Percentiles rank a stretch among this genome's conserved stretches.
These are phyloP conservation scores for Cephalotrichum gorgonifer DNA, from an alignment of 2,329 filamentous ascomycete species.

Conservation along the genomic window DNA sequence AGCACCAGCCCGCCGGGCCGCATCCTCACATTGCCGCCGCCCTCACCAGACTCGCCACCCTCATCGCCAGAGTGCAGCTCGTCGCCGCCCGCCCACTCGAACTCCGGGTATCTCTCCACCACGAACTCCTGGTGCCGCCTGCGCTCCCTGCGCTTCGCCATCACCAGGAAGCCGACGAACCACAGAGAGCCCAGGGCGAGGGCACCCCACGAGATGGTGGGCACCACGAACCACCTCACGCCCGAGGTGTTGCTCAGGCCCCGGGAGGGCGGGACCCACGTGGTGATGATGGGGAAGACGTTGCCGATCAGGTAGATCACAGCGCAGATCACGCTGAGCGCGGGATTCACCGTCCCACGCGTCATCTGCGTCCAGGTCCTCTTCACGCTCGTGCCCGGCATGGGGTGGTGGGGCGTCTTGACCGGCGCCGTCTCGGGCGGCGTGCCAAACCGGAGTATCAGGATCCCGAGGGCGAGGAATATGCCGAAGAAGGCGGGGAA, in stretches of 20 bases:
- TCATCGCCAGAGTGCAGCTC: conserved; percentile 8
- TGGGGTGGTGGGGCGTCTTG: conserved; percentile 3
- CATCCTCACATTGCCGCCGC: too few species aligned
- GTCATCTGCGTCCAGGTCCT: conserved; percentile 21
- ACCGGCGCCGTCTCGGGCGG: conserved; percentile 15
- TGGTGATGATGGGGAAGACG: conserved; percentile 20
- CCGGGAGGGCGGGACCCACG: conserved; percentile 18
- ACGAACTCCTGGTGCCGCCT: conserved; percentile 21
- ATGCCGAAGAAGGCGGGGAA: conserved; percentile 23
- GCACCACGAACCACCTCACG: conserved; percentile 19
- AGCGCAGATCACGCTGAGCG: conserved; percentile 19
- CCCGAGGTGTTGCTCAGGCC: conserved; percentile 3
- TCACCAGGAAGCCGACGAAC: conserved; percentile 22
- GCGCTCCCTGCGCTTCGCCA: conserved; percentile 17
- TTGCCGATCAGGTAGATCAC: conserved; percentile 19
- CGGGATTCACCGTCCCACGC: conserved; percentile 17
- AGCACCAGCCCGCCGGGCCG: conserved; percentile 18
- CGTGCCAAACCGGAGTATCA: conserved; percentile 22
- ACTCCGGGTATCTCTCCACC: conserved; percentile 22
- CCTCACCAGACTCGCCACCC: conserved; percentile 10
- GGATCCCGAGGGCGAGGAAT: conserved; percentile 22
- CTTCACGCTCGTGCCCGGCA: conserved; percentile 5
- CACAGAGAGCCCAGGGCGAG: conserved; percentile 17
- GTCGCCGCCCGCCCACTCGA: conserved; percentile 17
- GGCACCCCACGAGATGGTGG: conserved; percentile 19